Evolutionary conservation across 768 basidiomycete genomes (phyloP), one percentile per base, ranked within the genome.

Genomic region (Kwoniella sp.): DNA sequence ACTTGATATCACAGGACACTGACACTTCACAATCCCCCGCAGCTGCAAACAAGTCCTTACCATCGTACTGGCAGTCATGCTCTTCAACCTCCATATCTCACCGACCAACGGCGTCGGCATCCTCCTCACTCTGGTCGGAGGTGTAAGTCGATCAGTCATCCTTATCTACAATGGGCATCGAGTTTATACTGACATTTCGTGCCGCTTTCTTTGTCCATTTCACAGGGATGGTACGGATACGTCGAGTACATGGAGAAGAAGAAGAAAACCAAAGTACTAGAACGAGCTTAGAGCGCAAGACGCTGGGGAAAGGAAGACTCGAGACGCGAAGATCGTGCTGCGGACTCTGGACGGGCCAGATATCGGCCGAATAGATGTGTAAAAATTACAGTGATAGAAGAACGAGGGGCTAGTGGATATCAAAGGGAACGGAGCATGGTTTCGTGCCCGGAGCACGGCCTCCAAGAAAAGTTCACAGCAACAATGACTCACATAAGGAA

Each of bases 11-110:
- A 45, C 15, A 7, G 15, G 41, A 45, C 41, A 3, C 20, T 45
- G 41, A 8, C 20, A 11, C 15, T 17, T 20, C 8, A 3, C 5
- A 51, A 48, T 25, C 7, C 34, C 51, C 31, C 26, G 13, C 65
- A 77, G 75, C 79, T 88, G 95, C 55, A 97, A 97, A 81, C 94
- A 96, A 76, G 94, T 93, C 11, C 79, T 96, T 73, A 95, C 93
- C 2, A 87, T 96, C 63, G 83, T 92, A 11, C 86, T 89, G 50
- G 91, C 92, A 0, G 92, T 98, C 4, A 69, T 84, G 38, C 84
- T 98, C 26, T 99, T 98, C 79, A 82, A 93, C 77, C 82, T 97
- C 50, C 85, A 86, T 2, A 91, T 98, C 79, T 90, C 88, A 11
- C 83, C 84, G 25, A 85, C 85, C 67, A 99, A 99, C 77, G 88